Conservation (phyloP, 2,329 filamentous ascomycete species). For the Pezicula rhizophila region DNA sequence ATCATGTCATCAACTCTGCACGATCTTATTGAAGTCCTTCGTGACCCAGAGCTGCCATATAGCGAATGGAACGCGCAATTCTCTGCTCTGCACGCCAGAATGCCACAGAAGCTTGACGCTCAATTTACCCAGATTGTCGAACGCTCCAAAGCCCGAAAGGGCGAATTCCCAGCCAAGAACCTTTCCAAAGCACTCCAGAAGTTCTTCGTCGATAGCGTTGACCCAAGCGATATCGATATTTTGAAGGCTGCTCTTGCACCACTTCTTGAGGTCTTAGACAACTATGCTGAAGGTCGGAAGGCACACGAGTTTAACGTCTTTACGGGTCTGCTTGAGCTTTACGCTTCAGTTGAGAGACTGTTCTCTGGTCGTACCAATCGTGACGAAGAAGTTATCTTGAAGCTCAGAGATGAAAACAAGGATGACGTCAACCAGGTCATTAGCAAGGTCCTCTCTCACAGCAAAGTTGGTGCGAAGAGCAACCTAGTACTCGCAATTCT, state of each 20-base stretch:
- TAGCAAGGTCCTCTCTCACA: constrained; percentile 87
- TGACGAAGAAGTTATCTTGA: constrained; percentile 89
- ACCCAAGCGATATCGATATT: constrained; percentile 63
- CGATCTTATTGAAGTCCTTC: constrained; percentile 83
- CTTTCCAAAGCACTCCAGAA: constrained; percentile 77
- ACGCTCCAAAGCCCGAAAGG: constrained; percentile 66
- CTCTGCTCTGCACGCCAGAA: constrained; percentile 91
- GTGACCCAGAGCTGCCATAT: constrained; percentile 85
- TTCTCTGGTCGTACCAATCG: constrained; percentile 81
- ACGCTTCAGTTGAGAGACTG: constrained; percentile 75
- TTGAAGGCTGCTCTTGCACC: constrained; percentile 70
- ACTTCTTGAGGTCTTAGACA: constrained; percentile 68
- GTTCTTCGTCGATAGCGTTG: constrained; percentile 83
- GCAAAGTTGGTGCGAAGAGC: constrained; percentile 88
- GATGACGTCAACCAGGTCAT: constrained; percentile 83
- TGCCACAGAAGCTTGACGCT: constrained; percentile 87
- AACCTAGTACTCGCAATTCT: constrained; percentile 86
- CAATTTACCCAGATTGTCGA: constrained; percentile 82
- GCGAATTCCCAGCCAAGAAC: constrained; percentile 88
- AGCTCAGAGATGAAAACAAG: constrained; percentile 92
- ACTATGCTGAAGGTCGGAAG: constrained; percentile 84
- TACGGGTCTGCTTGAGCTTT: constrained; percentile 70
- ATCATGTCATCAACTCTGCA: constrained; percentile 86
- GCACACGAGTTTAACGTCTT: constrained; percentile 83
- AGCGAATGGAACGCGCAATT: constrained; percentile 96